A percentile compares a stretch with the other conserved stretches of the same genome.
Evolutionary conservation across 345 rosid genomes (phyloP).

Genomic region (Eutrema yunnanense): DNA sequence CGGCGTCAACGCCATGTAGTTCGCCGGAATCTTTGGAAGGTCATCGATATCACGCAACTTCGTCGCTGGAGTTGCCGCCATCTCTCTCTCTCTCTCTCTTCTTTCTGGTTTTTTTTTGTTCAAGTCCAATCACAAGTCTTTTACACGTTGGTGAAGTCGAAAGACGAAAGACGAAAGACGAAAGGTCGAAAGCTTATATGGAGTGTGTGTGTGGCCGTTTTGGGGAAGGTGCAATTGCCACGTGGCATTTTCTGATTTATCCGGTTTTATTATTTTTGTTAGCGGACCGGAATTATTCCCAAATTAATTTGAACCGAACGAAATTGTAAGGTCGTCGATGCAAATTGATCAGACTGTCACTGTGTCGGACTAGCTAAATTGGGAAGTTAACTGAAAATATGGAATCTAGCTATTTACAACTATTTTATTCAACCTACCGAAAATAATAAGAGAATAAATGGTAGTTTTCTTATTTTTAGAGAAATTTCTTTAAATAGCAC

Average conservation of each 20-base stretch:
- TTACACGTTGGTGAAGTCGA: constrained; percentile 11
- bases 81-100: neutral
- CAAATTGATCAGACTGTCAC: constrained; percentile 1
- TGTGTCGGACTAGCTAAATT: neutral
- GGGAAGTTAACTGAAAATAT: neutral
- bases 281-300: neutral
- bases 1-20: constrained; percentile 82
- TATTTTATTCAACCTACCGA: neutral
- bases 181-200: neutral
- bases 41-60: constrained; percentile 65
- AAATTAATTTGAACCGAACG: constrained; percentile 11
- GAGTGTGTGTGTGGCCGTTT: neutral
- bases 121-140: neutral
- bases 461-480: neutral
- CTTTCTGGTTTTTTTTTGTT: neutral
- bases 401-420: neutral
- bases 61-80: constrained; percentile 18
- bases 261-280: neutral
- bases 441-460: neutral
- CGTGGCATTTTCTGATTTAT: neutral
- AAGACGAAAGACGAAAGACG: neutral
- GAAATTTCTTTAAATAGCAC: no score
- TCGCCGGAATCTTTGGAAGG: constrained; percentile 73
- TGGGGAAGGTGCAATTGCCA: constrained; percentile 3
- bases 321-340: constrained; percentile 16